A percentile compares a stretch with the other conserved stretches of the same genome.
Conservation (phyloP, 2,329 filamentous ascomycete species). For the Arthrinium puccinioides region DNA sequence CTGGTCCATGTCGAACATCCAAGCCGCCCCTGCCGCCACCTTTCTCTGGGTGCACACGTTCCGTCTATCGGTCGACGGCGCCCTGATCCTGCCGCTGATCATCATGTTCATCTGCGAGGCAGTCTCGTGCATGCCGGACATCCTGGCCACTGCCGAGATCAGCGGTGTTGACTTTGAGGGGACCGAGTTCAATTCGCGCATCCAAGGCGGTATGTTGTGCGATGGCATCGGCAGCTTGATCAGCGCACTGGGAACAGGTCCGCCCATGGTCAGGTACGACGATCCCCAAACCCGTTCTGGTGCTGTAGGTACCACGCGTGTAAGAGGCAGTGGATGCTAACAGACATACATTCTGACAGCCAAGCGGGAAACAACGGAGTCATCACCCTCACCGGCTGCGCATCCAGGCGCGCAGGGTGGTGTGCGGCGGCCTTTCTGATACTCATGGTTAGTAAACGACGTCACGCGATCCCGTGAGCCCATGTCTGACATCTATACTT, state of each 20-base stretch:
- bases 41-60: conserved; percentile 68
- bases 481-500: background rate
- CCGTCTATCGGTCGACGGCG: conserved; percentile 56
- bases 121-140: conserved; percentile 51
- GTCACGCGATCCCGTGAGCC: no score
- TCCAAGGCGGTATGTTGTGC: conserved; percentile 61
- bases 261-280: conserved; percentile 46
- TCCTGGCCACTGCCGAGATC: conserved; percentile 49
- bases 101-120: conserved; percentile 63
- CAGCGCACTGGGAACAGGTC: conserved; percentile 57
- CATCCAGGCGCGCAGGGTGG: conserved; percentile 61
- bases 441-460: conserved; percentile 37
- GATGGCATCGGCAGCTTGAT: conserved; percentile 60
- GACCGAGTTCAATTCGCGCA: conserved; percentile 56
- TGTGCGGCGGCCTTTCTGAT: conserved; percentile 59
- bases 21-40: conserved; percentile 53
- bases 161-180: conserved; percentile 49
- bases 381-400: conserved; percentile 60
- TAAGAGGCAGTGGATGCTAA: background rate
- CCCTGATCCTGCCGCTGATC: conserved; percentile 57
- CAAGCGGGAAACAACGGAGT: conserved; percentile 67
- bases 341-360: conserved; percentile 25
- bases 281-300: no score
- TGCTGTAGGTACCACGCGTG: no score
- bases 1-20: conserved; percentile 52